Evolutionary conservation across 371 early-diverging fungal species (phyloP).

Genomic region (Mortierella sp.): DNA sequence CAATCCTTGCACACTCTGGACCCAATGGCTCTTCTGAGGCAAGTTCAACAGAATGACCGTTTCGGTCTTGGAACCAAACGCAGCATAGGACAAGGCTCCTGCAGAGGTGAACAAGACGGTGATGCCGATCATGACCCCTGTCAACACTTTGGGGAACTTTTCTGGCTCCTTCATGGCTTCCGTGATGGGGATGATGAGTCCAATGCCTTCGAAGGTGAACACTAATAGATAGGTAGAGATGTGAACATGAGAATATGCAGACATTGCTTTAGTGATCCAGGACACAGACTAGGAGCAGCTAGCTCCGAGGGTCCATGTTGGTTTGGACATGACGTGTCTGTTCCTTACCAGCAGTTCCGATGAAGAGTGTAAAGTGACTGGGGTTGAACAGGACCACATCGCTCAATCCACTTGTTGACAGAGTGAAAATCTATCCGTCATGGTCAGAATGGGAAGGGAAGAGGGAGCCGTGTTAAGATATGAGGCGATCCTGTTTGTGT

Average conservation of each 20-base stretch:
- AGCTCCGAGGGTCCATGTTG: too few species aligned
- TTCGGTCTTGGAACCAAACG: conserved; percentile 82
- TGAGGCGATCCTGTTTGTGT: too few species aligned
- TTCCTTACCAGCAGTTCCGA: conserved; percentile 81
- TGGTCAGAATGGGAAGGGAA: neutral
- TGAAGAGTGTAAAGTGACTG: conserved; percentile 77
- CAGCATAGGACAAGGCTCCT: conserved; percentile 82
- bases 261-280: too few species aligned
- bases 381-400: conserved; percentile 74
- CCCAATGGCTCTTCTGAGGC: conserved; percentile 71
- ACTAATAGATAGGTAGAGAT: conserved; percentile 40
- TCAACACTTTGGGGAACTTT: conserved; percentile 77
- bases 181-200: conserved; percentile 79
- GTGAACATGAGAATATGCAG: neutral
- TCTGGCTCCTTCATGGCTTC: conserved; percentile 86
- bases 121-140: conserved; percentile 72
- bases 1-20: conserved; percentile 75
- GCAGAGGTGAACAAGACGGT: conserved; percentile 77
- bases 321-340: too few species aligned
- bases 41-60: conserved; percentile 85
- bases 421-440: conserved; percentile 37
- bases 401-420: conserved; percentile 67
- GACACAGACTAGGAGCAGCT: too few species aligned
- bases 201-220: conserved; percentile 92
- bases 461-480: neutral